Evolutionary conservation across 192 early-diverging fungal genomes (phyloP).

Genomic region (Piromyces sp.): DNA sequence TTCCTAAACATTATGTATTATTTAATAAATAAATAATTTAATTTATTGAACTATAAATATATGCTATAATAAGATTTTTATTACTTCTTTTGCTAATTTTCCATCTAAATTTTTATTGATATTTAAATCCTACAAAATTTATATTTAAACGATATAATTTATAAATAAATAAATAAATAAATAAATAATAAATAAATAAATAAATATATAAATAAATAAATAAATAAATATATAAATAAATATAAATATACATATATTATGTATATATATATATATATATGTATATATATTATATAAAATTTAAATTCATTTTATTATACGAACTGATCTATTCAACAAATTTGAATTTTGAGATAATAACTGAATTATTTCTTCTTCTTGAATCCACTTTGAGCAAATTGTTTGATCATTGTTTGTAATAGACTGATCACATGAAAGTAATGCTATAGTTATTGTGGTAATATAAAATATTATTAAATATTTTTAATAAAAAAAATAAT

Average conservation of each 20-base stretch:
- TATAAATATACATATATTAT: too few species aligned
- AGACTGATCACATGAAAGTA: slow-evolving; percentile 15
- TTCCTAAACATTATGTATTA: slow-evolving; percentile 28
- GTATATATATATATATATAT: too few species aligned
- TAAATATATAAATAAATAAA: too few species aligned
- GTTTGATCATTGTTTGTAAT: slow-evolving; percentile 1
- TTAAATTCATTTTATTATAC: too few species aligned
- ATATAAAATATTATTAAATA: neutral
- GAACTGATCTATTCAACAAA: neutral
- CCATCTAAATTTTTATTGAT: neutral
- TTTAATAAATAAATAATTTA: too few species aligned
- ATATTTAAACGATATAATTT: too few species aligned
- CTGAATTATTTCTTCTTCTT: neutral
- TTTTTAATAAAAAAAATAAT: neutral
- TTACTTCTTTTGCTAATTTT: neutral
- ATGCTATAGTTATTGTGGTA: slow-evolving; percentile 2
- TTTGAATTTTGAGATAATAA: neutral
- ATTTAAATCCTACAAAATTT: neutral
- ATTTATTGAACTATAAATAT: too few species aligned
- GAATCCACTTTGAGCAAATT: neutral
- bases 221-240: too few species aligned
- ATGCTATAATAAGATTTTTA: too few species aligned
- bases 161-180: too few species aligned
- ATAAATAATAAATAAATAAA: too few species aligned
- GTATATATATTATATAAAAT: too few species aligned